A percentile compares a stretch with the other conserved stretches of the same genome.
Conservation (phyloP, 2,329 filamentous ascomycete genomes). For the Westerdykella ornata region DNA sequence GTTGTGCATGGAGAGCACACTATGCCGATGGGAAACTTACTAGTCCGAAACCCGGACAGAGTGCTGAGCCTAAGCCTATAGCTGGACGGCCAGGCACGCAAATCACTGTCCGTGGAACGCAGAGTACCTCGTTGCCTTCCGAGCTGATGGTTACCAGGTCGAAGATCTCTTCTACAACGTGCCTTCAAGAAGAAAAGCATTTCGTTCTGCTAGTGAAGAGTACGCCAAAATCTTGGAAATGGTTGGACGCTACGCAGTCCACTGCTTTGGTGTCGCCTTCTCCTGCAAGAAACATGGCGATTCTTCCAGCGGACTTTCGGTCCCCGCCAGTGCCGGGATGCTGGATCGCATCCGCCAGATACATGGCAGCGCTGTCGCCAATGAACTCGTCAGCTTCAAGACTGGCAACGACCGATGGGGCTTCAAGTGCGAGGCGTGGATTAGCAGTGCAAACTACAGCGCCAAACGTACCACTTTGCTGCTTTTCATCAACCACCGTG, state of each 20-base stretch:
- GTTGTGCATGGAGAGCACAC: constrained; percentile 81
- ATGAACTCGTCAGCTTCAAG: constrained; percentile 74
- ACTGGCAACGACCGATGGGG: constrained; percentile 70
- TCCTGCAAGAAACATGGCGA: constrained; percentile 97
- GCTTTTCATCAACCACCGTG: constrained; percentile 93
- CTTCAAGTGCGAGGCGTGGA: constrained; percentile 72
- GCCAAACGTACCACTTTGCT: constrained; percentile 82
- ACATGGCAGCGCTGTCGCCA: constrained; percentile 75
- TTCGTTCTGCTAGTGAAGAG: constrained; percentile 86
- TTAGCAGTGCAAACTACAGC: constrained; percentile 91
- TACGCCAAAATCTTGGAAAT: constrained; percentile 97
- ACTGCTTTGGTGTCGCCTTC: constrained; percentile 86
- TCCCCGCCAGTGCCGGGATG: constrained; percentile 64
- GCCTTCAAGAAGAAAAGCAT: constrained; percentile 78
- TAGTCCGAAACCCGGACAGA: constrained; percentile 81
- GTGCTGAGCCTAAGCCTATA: constrained; percentile 74
- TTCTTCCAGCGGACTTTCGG: constrained; percentile 71
- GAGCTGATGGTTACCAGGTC: constrained; percentile 44
- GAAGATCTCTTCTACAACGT: constrained; percentile 98
- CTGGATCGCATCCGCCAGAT: constrained; percentile 86
- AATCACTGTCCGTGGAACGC: constrained; percentile 55
- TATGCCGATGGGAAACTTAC: constrained; percentile 78
- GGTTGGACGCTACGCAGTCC: constrained; percentile 86
- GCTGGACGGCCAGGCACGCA: constrained; percentile 87
- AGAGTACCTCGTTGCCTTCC: not conserved